phyloP scores from a whole-genome alignment of 768 basidiomycete species.

The Hygrocybe punicea region DNA sequence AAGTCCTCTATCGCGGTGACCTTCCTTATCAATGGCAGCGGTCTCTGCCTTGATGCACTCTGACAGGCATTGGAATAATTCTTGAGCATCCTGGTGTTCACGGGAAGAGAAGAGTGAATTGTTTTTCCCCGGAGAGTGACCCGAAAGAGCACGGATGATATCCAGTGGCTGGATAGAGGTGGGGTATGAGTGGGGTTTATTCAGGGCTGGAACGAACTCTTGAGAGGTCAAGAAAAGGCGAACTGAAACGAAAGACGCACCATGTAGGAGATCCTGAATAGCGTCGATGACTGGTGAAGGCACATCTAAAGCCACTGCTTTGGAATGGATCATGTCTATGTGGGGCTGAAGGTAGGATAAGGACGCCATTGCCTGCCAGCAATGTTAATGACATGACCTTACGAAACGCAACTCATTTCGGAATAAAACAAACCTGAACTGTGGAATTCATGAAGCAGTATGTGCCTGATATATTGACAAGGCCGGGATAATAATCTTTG shows the following conservation, averaged over 20 bases:
- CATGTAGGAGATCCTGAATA: constrained; percentile 63
- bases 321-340: constrained; percentile 68
- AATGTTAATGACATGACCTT: constrained; percentile 11
- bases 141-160: constrained; percentile 67
- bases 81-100: constrained; percentile 97
- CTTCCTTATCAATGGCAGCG: constrained; percentile 68
- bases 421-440: constrained; percentile 58
- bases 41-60: constrained; percentile 87
- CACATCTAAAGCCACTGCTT: constrained; percentile 76
- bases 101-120: constrained; percentile 77
- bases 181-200: constrained; percentile 56
- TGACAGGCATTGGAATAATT: constrained; percentile 91
- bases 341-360: constrained; percentile 77
- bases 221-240: not conserved
- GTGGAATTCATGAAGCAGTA: constrained; percentile 99
- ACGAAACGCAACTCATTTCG: constrained; percentile 7
- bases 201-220: constrained; percentile 48
- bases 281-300: constrained; percentile 85
- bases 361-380: constrained; percentile 80
- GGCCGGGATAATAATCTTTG: constrained; percentile 71
- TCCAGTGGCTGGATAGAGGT: constrained; percentile 66
- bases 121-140: constrained; percentile 46
- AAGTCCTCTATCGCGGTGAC: constrained; percentile 65
- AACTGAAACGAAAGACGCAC: constrained; percentile 39
- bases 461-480: constrained; percentile 93